Percentiles rank a stretch among this genome's conserved stretches.
Evolutionary conservation across 2,329 filamentous ascomycete genomes (phyloP).

Genomic region (Xylariaceae sp.): DNA sequence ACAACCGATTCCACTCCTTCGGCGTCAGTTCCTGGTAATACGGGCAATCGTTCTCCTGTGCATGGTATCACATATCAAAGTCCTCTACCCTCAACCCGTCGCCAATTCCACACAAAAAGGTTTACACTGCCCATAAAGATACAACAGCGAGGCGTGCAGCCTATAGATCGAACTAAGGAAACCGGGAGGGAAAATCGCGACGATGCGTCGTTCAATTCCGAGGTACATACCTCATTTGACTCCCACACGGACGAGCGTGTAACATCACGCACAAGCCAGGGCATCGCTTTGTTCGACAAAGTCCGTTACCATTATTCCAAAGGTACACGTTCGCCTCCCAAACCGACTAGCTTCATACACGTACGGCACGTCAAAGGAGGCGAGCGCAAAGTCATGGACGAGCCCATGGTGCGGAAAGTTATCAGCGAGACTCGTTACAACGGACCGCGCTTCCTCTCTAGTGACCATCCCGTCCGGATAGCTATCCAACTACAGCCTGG

Average conservation of each 20-base stretch:
- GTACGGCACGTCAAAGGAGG: too few relatives aligned
- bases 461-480: fast-evolving
- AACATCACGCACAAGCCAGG: too few relatives aligned
- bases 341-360: too few relatives aligned
- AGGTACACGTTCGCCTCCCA: too few relatives aligned
- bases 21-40: constrained; percentile 14
- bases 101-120: constrained; percentile 25
- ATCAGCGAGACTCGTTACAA: neutral
- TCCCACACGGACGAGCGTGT: too few relatives aligned
- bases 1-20: constrained; percentile 19
- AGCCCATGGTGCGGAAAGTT: neutral
- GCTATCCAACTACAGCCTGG: neutral
- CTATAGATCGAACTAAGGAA: neutral
- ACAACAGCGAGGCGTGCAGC: neutral
- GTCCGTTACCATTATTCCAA: too few relatives aligned
- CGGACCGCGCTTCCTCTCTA: neutral
- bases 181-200: neutral
- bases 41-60: constrained; percentile 30
- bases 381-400: too few relatives aligned
- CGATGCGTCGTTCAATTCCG: neutral
- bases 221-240: neutral
- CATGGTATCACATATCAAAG: constrained; percentile 12
- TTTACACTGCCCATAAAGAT: neutral
- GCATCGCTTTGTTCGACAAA: too few relatives aligned
- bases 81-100: constrained; percentile 36